Conservation (phyloP, 148 eudicot species). For the Rhododendron ovatum region DNA sequence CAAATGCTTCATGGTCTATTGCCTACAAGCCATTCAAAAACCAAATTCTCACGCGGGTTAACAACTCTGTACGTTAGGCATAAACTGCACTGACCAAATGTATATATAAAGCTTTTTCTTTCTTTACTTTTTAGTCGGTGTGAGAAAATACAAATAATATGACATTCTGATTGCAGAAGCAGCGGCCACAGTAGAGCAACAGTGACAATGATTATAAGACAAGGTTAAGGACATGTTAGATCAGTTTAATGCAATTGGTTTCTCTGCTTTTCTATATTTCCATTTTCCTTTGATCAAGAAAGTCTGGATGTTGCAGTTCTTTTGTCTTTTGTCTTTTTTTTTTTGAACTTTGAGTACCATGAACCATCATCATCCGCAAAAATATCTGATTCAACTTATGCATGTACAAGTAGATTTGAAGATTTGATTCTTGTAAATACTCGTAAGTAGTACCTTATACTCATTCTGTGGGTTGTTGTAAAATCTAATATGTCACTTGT, state of each 20-base stretch:
- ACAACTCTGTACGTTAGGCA: neutral
- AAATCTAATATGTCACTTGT: neutral
- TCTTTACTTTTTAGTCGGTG: neutral
- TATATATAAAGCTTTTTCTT: neutral
- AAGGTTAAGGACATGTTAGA: neutral
- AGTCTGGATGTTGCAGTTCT: neutral
- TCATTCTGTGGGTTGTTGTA: neutral
- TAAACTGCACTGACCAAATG: neutral
- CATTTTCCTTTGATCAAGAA: neutral
- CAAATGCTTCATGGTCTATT: conserved; percentile 5
- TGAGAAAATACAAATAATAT: neutral
- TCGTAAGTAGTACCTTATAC: neutral
- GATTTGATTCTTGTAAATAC: neutral
- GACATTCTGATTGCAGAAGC: neutral
- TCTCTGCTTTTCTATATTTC: neutral
- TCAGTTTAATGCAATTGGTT: neutral
- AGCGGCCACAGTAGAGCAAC: neutral
- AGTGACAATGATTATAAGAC: neutral
- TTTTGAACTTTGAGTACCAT: neutral
- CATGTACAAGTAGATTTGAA: neutral
- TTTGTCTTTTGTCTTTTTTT: neutral
- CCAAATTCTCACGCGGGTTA: neutral
- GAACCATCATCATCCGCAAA: neutral
- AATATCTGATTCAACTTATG: neutral
- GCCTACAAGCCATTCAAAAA: conserved; percentile 10